Evolutionary conservation across 306 rosid species (phyloP).

Genomic region (Inga laurina): DNA sequence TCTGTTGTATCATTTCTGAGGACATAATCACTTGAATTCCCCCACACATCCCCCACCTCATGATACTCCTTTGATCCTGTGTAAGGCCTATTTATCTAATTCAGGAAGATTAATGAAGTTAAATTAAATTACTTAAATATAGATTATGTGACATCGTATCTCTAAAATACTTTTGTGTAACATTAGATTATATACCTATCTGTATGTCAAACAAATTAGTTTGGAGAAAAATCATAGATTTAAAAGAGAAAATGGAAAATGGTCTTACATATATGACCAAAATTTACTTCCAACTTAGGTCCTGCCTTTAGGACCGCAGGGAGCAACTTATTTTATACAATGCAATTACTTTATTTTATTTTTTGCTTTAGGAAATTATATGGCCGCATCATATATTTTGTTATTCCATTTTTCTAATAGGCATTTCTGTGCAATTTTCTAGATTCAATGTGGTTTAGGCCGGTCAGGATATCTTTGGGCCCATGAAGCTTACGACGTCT

Average conservation of each 20-base stretch:
- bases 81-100: no score
- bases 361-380: background rate
- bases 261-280: no score
- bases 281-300: no score
- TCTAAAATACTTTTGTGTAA: no score
- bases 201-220: no score
- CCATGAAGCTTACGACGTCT: slow-evolving; percentile 68
- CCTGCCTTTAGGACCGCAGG: no score
- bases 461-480: slow-evolving; percentile 89
- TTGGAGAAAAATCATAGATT: no score
- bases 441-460: slow-evolving; percentile 97
- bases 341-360: background rate
- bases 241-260: no score
- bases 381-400: background rate
- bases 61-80: background rate
- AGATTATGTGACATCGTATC: no score
- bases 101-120: no score
- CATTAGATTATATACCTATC: no score
- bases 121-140: no score
- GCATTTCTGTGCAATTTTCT: slow-evolving; percentile 13
- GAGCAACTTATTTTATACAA: background rate
- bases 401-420: background rate
- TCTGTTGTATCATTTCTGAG: slow-evolving; percentile 14
- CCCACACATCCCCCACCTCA: background rate
- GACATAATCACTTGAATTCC: background rate